These are phyloP conservation scores for Linum tenue DNA, from an alignment of 345 rosid species.

Conservation along the genomic window DNA sequence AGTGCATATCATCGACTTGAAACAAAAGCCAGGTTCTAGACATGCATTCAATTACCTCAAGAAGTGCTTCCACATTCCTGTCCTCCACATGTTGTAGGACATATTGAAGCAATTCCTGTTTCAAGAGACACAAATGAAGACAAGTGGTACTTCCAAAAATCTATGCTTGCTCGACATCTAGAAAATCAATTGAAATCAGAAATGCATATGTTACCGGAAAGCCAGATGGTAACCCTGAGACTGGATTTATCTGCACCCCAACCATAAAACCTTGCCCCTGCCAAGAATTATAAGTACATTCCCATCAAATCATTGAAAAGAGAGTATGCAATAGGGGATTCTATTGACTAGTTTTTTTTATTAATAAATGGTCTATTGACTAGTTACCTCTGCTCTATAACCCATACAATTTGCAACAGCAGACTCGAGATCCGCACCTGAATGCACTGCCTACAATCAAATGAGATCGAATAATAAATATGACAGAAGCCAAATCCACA, in stretches of 20 bases:
- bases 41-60: slow-evolving; percentile 48
- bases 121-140: slow-evolving; percentile 7
- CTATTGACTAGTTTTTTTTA: slow-evolving; percentile 16
- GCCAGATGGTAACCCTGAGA: slow-evolving; percentile 84
- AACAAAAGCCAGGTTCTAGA: slow-evolving; percentile 1
- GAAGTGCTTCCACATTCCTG: slow-evolving; percentile 73
- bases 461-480: slow-evolving; percentile 2
- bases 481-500: slow-evolving; percentile 1
- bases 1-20: slow-evolving; percentile 1
- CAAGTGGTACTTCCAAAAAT: slow-evolving; percentile 9
- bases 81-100: slow-evolving; percentile 77
- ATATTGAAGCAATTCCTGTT: slow-evolving; percentile 79
- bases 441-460: slow-evolving; percentile 81
- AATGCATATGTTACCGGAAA: slow-evolving; percentile 57
- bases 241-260: slow-evolving; percentile 86
- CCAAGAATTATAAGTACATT: slow-evolving; percentile 16
- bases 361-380: slow-evolving; percentile 9
- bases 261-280: slow-evolving; percentile 99
- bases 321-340: slow-evolving; percentile 9
- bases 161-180: slow-evolving; percentile 6
- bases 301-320: slow-evolving; percentile 16
- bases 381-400: slow-evolving; percentile 62
- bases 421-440: slow-evolving; percentile 99
- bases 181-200: slow-evolving; percentile 15
- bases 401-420: slow-evolving; percentile 95